A percentile compares a stretch with the other conserved stretches of the same genome.
These are phyloP conservation scores for Dovyalis caffra DNA, from an alignment of 345 rosid species.

Conservation along the genomic window DNA sequence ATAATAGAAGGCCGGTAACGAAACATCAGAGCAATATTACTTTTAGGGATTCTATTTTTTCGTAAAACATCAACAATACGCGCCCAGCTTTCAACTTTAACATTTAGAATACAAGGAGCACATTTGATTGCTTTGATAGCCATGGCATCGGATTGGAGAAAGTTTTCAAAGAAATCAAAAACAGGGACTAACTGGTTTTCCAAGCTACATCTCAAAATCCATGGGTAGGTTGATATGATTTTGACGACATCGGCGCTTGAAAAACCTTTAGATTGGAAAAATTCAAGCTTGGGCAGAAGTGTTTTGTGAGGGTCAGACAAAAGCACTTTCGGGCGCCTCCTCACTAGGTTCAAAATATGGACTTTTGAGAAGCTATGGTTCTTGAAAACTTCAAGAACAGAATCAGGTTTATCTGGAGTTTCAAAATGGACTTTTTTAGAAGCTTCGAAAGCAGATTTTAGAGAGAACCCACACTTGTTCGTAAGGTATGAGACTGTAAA, in stretches of 20 bases:
- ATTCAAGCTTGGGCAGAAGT: slow-evolving; percentile 16
- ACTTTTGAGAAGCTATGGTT: neutral
- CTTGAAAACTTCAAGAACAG: neutral
- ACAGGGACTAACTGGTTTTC: slow-evolving; percentile 6
- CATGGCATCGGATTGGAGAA: neutral
- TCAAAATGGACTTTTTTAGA: neutral
- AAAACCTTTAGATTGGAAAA: slow-evolving; percentile 19
- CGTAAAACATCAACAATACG: neutral
- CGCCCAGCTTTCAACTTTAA: neutral
- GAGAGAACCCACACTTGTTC: slow-evolving; percentile 13
- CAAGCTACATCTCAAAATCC: slow-evolving; percentile 5
- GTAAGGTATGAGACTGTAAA: slow-evolving; percentile 7
- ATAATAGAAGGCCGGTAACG: neutral
- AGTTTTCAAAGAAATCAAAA: slow-evolving; percentile 7
- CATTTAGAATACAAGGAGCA: neutral
- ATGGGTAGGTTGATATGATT: neutral
- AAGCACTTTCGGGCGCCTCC: neutral
- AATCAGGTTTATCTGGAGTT: neutral
- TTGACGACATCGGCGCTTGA: slow-evolving; percentile 13
- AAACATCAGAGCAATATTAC: neutral
- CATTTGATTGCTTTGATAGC: neutral
- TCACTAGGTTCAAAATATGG: neutral
- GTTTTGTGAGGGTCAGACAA: neutral
- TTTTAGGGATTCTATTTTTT: slow-evolving; percentile 15
- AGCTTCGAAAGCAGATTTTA: neutral